Conservation (phyloP, 306 rosid genomes). For the Hippophae tibetana region DNA sequence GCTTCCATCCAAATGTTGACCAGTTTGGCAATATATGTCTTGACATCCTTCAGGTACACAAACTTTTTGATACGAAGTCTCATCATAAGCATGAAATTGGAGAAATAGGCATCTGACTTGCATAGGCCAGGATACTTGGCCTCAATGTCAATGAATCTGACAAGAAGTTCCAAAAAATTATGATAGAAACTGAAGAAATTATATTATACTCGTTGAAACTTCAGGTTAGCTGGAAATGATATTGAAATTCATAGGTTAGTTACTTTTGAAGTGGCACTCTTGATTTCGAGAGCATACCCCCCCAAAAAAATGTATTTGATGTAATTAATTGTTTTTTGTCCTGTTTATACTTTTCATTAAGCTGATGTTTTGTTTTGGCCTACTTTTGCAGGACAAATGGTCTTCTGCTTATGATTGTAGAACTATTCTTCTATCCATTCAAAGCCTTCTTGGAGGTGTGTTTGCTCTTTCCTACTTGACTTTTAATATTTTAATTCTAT, state of each 20-base stretch:
- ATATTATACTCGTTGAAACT: background rate
- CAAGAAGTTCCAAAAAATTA: background rate
- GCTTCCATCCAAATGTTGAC: slow-evolving; percentile 97
- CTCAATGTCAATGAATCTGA: background rate
- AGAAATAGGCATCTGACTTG: background rate
- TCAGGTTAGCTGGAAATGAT: background rate
- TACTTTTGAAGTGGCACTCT: slow-evolving; percentile 1
- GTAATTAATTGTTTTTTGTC: background rate
- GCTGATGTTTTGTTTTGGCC: slow-evolving; percentile 7
- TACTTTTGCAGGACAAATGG: slow-evolving; percentile 75
- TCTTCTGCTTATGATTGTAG: slow-evolving; percentile 97
- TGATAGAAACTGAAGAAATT: background rate
- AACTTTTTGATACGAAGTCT: background rate
- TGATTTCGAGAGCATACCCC: background rate
- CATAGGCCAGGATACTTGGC: background rate
- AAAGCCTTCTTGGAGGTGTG: slow-evolving; percentile 89
- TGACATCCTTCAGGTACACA: slow-evolving; percentile 88
- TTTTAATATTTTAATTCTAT: slow-evolving; percentile 11
- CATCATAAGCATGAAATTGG: background rate
- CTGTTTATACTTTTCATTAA: background rate
- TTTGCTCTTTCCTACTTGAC: slow-evolving; percentile 10
- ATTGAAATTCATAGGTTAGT: background rate
- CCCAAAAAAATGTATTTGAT: background rate
- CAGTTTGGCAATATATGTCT: slow-evolving; percentile 96
- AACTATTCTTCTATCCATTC: slow-evolving; percentile 89